phyloP scores from a whole-genome alignment of 2,329 filamentous ascomycete species.

The Alternaria sp. region DNA sequence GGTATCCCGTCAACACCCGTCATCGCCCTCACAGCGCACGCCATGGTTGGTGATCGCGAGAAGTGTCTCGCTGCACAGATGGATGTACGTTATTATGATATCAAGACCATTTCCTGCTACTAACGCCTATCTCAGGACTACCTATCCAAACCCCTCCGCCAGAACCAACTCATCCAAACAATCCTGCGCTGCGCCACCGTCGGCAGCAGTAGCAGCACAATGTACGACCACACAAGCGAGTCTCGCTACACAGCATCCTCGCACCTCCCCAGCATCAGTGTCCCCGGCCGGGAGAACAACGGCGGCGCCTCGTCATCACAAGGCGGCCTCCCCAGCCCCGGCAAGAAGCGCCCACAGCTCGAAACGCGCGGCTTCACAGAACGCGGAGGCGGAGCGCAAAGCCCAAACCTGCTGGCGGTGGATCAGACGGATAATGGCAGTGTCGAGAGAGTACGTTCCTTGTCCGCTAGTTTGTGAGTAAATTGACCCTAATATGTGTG shows the following conservation, averaged over 20 bases:
- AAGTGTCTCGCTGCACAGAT: constrained; percentile 99
- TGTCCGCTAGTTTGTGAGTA: constrained; percentile 26
- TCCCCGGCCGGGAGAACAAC: constrained; percentile 6
- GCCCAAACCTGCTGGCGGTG: constrained; percentile 66
- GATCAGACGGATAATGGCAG: constrained; percentile 68
- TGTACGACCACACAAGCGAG: constrained; percentile 69
- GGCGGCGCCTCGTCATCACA: constrained; percentile 6
- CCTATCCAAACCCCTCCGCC: constrained; percentile 92
- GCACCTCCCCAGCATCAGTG: constrained; percentile 6
- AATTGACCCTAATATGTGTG: constrained; percentile 16
- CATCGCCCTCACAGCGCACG: constrained; percentile 94
- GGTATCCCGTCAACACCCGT: constrained; percentile 87
- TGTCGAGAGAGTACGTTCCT: constrained; percentile 59
- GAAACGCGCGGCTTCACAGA: constrained; percentile 73
- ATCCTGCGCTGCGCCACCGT: constrained; percentile 96
- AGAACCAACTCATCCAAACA: constrained; percentile 96
- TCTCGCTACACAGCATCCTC: constrained; percentile 12
- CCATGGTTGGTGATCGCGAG: constrained; percentile 97
- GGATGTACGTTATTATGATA: constrained; percentile 62
- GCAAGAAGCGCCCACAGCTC: constrained; percentile 57
- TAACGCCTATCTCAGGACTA: constrained; percentile 68
- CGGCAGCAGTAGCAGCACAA: constrained; percentile 79
- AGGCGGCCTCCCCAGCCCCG: constrained; percentile 1
- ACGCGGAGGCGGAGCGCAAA: constrained; percentile 66
- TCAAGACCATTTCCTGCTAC: background rate